phyloP scores from a whole-genome alignment of 2,329 filamentous ascomycete species.

The Lachnellula cervina region DNA sequence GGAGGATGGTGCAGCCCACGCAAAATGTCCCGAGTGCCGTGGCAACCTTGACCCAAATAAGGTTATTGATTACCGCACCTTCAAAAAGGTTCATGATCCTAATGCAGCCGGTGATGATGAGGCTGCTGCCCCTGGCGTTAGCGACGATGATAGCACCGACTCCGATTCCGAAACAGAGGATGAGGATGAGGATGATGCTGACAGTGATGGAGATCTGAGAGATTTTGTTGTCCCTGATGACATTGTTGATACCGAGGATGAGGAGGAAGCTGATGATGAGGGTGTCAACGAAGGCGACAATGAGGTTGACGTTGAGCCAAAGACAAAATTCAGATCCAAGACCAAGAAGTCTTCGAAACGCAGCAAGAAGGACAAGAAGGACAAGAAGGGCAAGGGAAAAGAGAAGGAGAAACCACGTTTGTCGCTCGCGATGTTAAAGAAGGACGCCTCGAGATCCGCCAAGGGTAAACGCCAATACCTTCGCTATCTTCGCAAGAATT shows the following conservation, averaged over 20 bases:
- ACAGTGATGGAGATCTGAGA: conserved; percentile 40
- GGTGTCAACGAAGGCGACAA: conserved; percentile 29
- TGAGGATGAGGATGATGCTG: conserved; percentile 27
- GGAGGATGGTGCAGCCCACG: conserved; percentile 40
- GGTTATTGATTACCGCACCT: conserved; percentile 68
- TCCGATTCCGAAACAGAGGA: conserved; percentile 23
- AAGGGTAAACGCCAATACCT: conserved; percentile 65
- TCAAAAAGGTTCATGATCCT: conserved; percentile 67
- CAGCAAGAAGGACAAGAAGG: conserved; percentile 33
- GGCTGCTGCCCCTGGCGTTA: conserved; percentile 5
- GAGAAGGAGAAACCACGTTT: conserved; percentile 34
- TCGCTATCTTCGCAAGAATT: conserved; percentile 67
- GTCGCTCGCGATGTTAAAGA: conserved; percentile 61
- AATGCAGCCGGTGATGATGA: conserved; percentile 35
- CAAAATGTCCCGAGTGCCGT: conserved; percentile 70
- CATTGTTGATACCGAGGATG: conserved; percentile 27
- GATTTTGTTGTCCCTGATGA: conserved; percentile 53
- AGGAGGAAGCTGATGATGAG: conserved; percentile 32
- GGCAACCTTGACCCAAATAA: conserved; percentile 59
- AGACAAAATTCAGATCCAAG: conserved; percentile 37
- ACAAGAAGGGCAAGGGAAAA: conserved; percentile 32
- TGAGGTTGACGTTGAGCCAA: conserved; percentile 21
- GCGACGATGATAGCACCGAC: conserved; percentile 2
- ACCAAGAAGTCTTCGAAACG: conserved; percentile 1
- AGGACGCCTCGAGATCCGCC: conserved; percentile 58